Percentiles rank a stretch among this genome's conserved stretches.
These are phyloP conservation scores for Apiospora koreana DNA, from an alignment of 2,329 filamentous ascomycete species.

Conservation along the genomic window DNA sequence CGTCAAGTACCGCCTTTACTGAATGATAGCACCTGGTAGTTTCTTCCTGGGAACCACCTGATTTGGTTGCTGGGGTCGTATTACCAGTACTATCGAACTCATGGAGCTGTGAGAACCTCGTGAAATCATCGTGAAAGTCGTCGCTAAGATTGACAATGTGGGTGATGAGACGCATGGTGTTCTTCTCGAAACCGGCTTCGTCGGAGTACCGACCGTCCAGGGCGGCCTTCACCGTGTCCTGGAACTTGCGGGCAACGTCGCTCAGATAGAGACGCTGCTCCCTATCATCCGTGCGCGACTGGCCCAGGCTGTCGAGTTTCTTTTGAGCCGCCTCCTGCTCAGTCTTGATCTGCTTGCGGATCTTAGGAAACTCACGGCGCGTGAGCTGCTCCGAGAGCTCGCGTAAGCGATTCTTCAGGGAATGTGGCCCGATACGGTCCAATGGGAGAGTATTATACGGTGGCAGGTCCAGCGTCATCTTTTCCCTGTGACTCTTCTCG, in stretches of 20 bases:
- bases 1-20: not conserved
- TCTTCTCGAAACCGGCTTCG: conserved; percentile 20
- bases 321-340: conserved; percentile 17
- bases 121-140: conserved; percentile 17
- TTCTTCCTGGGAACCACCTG: not conserved
- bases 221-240: conserved; percentile 27
- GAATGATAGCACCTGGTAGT: not conserved
- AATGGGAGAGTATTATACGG: conserved; percentile 30
- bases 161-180: conserved; percentile 23
- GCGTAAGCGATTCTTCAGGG: conserved; percentile 33
- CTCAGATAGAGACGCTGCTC: conserved; percentile 39
- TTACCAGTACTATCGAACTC: conserved; percentile 13
- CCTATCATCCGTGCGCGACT: conserved; percentile 25
- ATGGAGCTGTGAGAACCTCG: conserved; percentile 17
- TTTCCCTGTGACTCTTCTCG: conserved; percentile 19
- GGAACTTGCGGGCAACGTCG: conserved; percentile 31
- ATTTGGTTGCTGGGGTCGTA: not conserved
- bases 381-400: conserved; percentile 37
- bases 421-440: conserved; percentile 30
- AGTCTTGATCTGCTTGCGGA: conserved; percentile 28
- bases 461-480: conserved; percentile 33
- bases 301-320: conserved; percentile 31
- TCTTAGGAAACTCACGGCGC: conserved; percentile 31
- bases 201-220: conserved; percentile 38
- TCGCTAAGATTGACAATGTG: conserved; percentile 21